A percentile compares a stretch with the other conserved stretches of the same genome.
Evolutionary conservation across 805 yeast genomes (phyloP).

Genomic region (Candida dajiaensis): DNA sequence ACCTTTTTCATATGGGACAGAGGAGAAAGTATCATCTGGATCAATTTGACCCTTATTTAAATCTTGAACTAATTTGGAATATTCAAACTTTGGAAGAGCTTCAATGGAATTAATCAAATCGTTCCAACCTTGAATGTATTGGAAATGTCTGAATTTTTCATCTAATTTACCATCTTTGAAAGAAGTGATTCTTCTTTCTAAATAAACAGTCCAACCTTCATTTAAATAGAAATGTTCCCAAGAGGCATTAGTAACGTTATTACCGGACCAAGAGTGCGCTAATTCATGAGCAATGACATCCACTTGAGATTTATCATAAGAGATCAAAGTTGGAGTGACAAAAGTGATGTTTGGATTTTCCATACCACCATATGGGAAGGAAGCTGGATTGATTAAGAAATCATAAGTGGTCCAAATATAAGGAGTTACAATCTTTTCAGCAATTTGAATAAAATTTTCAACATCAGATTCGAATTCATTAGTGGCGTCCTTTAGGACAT

Average conservation of each 20-base stretch:
- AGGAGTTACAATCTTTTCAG: constrained; percentile 68
- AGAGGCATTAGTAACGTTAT: constrained; percentile 81
- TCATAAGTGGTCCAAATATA: constrained; percentile 86
- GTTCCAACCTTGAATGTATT: constrained; percentile 85
- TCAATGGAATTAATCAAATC: constrained; percentile 63
- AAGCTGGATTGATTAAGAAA: constrained; percentile 71
- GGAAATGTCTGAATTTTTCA: constrained; percentile 70
- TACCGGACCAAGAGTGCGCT: constrained; percentile 92
- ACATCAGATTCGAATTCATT: constrained; percentile 78
- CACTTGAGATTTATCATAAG: constrained; percentile 80
- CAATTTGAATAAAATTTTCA: constrained; percentile 72
- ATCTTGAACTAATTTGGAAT: constrained; percentile 65
- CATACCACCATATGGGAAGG: constrained; percentile 90
- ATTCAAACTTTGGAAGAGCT: constrained; percentile 52
- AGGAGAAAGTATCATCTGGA: constrained; percentile 85
- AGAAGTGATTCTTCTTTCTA: constrained; percentile 71
- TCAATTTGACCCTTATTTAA: constrained; percentile 58
- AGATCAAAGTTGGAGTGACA: constrained; percentile 82
- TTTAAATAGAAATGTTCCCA: constrained; percentile 95
- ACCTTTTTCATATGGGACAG: constrained; percentile 91
- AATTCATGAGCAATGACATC: constrained; percentile 91
- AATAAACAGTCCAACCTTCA: constrained; percentile 94
- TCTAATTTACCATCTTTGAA: constrained; percentile 50
- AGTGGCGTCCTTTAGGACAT: constrained; percentile 57
- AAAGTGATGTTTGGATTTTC: constrained; percentile 89